Evolutionary conservation across 1,284 basidiomycete species (phyloP), one percentile per base, ranked within the genome.

Genomic region (Melampsora americana): DNA sequence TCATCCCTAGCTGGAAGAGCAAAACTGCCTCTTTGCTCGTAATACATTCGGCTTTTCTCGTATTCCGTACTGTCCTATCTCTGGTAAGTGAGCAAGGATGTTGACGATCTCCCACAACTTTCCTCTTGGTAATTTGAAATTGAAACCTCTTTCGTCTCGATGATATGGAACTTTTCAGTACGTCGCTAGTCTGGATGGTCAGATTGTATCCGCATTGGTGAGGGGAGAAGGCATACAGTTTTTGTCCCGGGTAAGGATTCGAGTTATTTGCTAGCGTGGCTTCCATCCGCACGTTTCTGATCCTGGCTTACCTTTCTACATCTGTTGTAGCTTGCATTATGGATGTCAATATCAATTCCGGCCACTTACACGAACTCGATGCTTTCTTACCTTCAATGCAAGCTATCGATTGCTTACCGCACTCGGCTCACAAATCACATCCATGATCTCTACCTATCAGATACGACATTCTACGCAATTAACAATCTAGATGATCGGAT

Each of bases 311-410:
- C 12, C 7, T 39, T 39, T 39, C 39, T 11, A 69, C 97, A 98
- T 85, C 86, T 95, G 69, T 84, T 87, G 77, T 93, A 96, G 79
- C 93, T 99, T 77, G 84, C 90, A 28, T 88, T 89, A 76, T 99
- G 95, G 95, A 87, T 97, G 65, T 85, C 92, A 18, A 90, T 98
- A 48, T 95, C 95, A n/a, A 89, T 97, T 69, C 93, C 93, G 0
- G 80, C 93, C 1, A 97, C 95, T 35, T 95, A 94, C 87, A 95
- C 92, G 39, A 99, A 99, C 83, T 93, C 92, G 79, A 95, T 94
- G 92, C 87, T 98, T 66, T 90, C 90, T 79, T 98, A 92, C 82
- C 87, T 98, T 20, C 95, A 98, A 83, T 93, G 89, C 83, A 95
- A 96, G 83, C 87, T 99, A 16, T 90, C 93, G 0, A 89, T 97